A percentile compares a stretch with the other conserved stretches of the same genome.
Evolutionary conservation across 371 early-diverging fungal species (phyloP).

Genomic region (Gilbertella persicaria): DNA sequence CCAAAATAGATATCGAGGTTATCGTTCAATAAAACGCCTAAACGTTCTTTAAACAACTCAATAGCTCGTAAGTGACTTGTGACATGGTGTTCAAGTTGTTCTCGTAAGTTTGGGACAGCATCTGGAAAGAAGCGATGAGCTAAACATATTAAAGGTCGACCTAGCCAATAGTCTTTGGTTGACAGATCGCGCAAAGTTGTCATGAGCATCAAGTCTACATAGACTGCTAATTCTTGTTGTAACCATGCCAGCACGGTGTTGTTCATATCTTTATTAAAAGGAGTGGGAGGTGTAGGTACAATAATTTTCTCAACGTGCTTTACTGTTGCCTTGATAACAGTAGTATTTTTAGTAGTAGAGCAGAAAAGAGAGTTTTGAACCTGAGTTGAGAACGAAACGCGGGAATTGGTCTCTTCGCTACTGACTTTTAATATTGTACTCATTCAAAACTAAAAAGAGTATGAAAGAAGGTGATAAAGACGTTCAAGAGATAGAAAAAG

Average conservation of each 20-base stretch:
- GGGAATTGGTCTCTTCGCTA: not conserved
- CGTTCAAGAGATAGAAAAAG: not conserved
- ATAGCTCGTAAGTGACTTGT: not conserved
- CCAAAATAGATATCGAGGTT: not conserved
- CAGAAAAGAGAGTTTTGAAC: not conserved
- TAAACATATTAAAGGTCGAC: slow-evolving; percentile 28
- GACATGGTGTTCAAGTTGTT: slow-evolving; percentile 2
- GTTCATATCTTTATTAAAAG: not conserved
- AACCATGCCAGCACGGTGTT: slow-evolving; percentile 47
- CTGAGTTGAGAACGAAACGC: not conserved
- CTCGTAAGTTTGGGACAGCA: slow-evolving; percentile 24
- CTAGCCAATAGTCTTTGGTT: slow-evolving; percentile 15
- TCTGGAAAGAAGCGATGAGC: slow-evolving; percentile 40
- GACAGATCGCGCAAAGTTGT: slow-evolving; percentile 15
- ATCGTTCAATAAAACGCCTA: not conserved
- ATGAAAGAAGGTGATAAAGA: not conserved
- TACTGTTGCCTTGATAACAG: not conserved
- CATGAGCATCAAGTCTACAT: slow-evolving; percentile 28
- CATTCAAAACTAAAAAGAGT: not conserved
- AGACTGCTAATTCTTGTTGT: slow-evolving; percentile 33
- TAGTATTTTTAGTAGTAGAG: not conserved
- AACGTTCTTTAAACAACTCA: slow-evolving; percentile 3
- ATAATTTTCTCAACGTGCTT: not conserved
- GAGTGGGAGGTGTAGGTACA: not conserved
- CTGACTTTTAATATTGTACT: slow-evolving; percentile 3